Percentiles rank a stretch among this genome's conserved stretches.
Evolutionary conservation across 176 grass and related monocot species (phyloP).

Genomic region (Phragmites australis): DNA sequence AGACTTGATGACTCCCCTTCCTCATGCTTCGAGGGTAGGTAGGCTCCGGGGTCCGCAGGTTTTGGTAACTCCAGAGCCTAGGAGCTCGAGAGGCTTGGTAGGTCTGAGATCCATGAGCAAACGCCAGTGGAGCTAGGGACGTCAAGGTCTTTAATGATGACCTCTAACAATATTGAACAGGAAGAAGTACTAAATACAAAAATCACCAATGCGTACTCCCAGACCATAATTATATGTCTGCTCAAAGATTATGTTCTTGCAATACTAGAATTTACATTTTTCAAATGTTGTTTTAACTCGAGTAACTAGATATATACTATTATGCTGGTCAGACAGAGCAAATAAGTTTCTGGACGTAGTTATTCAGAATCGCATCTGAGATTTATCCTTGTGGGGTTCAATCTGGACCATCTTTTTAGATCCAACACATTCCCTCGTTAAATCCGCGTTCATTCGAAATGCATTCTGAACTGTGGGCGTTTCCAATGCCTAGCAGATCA

Average conservation of each 20-base stretch:
- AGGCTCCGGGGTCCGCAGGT: no score
- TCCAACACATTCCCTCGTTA: neutral
- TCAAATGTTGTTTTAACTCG: neutral
- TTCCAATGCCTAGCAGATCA: neutral
- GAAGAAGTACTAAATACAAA: no score
- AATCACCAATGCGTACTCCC: neutral
- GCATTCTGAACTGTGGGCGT: neutral
- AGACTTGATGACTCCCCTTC: no score
- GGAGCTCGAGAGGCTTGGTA: no score
- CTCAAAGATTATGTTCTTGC: neutral
- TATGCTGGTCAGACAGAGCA: neutral
- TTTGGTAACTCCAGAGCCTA: no score
- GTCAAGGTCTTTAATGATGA: no score
- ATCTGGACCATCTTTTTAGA: neutral
- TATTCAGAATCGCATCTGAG: neutral
- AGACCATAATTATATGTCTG: neutral
- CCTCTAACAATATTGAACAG: no score
- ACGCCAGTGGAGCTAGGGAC: no score
- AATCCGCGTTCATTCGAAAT: constrained; percentile 3
- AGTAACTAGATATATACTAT: neutral
- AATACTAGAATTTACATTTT: neutral
- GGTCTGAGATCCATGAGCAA: no score
- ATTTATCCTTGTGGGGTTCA: neutral
- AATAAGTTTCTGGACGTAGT: no score
- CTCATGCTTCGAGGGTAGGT: no score